Conservation (phyloP, 768 basidiomycete genomes). For the Amanita exitialis region DNA sequence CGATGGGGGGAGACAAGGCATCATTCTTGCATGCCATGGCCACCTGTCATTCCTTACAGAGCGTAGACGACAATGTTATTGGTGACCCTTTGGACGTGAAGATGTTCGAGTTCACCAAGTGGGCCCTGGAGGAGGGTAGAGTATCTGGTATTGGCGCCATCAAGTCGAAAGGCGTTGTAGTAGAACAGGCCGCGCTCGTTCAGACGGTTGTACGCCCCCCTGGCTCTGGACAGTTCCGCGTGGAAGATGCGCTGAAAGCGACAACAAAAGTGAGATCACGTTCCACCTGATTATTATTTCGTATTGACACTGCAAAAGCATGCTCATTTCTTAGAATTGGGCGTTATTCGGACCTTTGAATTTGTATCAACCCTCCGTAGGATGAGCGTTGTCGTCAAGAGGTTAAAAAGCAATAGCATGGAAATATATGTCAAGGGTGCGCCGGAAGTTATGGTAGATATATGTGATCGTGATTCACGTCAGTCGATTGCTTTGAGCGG, state of each 20-base stretch:
- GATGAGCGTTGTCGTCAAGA: conserved; percentile 97
- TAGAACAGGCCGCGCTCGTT: conserved; percentile 80
- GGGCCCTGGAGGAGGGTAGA: conserved; percentile 91
- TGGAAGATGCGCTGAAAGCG: conserved; percentile 90
- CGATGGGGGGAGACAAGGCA: conserved; percentile 60
- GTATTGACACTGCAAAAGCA: conserved; percentile 38
- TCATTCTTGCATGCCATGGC: conserved; percentile 87
- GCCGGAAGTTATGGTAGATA: conserved; percentile 94
- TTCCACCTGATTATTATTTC: background rate
- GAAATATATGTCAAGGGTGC: conserved; percentile 99
- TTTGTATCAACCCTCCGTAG: conserved; percentile 88
- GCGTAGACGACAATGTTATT: conserved; percentile 77
- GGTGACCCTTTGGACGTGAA: conserved; percentile 95
- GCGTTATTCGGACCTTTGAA: conserved; percentile 93
- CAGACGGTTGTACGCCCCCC: conserved; percentile 96
- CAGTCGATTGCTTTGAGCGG: conserved; percentile 19
- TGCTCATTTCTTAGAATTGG: conserved; percentile 93
- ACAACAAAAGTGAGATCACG: conserved; percentile 52
- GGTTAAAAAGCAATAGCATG: conserved; percentile 90
- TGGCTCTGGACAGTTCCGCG: conserved; percentile 79
- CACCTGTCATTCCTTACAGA: conserved; percentile 93
- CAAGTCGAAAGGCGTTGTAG: conserved; percentile 48
- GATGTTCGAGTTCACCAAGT: conserved; percentile 97
- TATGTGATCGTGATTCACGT: conserved; percentile 92
- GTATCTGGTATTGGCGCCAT: conserved; percentile 61